Evolutionary conservation across 1,284 basidiomycete genomes (phyloP).

Genomic region (Athelia sp.): DNA sequence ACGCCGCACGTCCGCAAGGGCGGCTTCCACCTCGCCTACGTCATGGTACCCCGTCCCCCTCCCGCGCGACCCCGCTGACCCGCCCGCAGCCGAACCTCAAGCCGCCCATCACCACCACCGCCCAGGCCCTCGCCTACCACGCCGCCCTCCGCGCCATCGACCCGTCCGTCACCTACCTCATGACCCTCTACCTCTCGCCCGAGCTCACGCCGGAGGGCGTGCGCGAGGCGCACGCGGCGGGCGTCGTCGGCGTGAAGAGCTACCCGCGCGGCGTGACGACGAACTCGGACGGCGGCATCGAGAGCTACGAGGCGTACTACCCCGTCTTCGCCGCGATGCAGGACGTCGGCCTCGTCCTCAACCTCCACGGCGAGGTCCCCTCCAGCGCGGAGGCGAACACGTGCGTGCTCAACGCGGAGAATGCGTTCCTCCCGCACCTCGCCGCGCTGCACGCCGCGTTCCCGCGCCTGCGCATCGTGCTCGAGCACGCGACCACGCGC

Average conservation of each 20-base stretch:
- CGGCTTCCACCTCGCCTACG: conserved; percentile 90
- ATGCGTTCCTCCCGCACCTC: conserved; percentile 87
- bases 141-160: conserved; percentile 72
- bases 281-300: conserved; percentile 95
- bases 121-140: conserved; percentile 82
- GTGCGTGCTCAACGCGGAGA: conserved; percentile 93
- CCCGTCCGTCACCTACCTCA: conserved; percentile 80
- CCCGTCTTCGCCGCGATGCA: conserved; percentile 96
- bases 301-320: conserved; percentile 94
- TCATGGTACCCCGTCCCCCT: conserved; percentile 68
- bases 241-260: conserved; percentile 91
- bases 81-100: conserved; percentile 97
- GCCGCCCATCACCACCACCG: conserved; percentile 87
- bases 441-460: conserved; percentile 80
- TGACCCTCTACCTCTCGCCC: conserved; percentile 94
- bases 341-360: conserved; percentile 89
- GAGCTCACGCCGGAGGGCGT: conserved; percentile 91
- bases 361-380: conserved; percentile 96
- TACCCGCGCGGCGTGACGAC: conserved; percentile 98
- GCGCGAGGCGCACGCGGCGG: conserved; percentile 78
- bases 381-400: conserved; percentile 85
- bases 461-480: conserved; percentile 92
- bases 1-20: conserved; percentile 88
- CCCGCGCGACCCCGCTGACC: conserved; percentile 8
- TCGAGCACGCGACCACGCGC: conserved; percentile 98